These are phyloP conservation scores for Mycogone perniciosa DNA, from an alignment of 2,329 filamentous ascomycete genomes.

Conservation along the genomic window DNA sequence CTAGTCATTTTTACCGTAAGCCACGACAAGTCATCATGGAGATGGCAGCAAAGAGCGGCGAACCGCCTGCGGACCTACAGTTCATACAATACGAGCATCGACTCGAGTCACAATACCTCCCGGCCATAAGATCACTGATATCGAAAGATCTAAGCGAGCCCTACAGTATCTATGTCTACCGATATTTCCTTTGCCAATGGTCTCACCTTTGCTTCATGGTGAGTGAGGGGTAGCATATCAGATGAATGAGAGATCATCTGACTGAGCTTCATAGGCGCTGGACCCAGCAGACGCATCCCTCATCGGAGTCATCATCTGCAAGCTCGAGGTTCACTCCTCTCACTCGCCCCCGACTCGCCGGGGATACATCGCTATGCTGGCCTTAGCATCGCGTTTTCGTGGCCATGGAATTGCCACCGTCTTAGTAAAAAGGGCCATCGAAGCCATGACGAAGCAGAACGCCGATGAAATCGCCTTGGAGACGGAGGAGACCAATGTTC, in stretches of 20 bases:
- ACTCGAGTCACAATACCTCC: constrained; percentile 61
- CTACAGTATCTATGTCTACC: constrained; percentile 98
- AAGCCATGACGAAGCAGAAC: constrained; percentile 75
- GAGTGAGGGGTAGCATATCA: constrained; percentile 5
- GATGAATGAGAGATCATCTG: constrained; percentile 1
- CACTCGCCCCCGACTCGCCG: constrained; percentile 68
- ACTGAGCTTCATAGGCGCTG: constrained; percentile 40
- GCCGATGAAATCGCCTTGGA: constrained; percentile 95
- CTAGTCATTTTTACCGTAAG: too few relatives aligned
- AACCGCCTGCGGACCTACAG: constrained; percentile 42
- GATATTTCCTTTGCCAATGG: constrained; percentile 98
- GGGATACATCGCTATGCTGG: constrained; percentile 98
- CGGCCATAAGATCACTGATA: constrained; percentile 85
- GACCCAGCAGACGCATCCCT: constrained; percentile 57
- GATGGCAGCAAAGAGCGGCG: constrained; percentile 21
- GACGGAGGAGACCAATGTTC: constrained; percentile 87
- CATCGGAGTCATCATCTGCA: constrained; percentile 88
- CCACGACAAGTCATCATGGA: constrained; percentile 25
- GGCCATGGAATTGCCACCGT: constrained; percentile 83
- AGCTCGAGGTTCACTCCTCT: constrained; percentile 82
- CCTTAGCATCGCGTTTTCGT: constrained; percentile 73
- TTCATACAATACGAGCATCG: constrained; percentile 58
- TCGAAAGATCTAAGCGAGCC: constrained; percentile 95
- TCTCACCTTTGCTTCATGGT: constrained; percentile 96
- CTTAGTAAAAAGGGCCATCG: constrained; percentile 83